These are phyloP conservation scores for Vitis labrusca DNA, from an alignment of 164 flowering plant genomes.

Conservation along the genomic window DNA sequence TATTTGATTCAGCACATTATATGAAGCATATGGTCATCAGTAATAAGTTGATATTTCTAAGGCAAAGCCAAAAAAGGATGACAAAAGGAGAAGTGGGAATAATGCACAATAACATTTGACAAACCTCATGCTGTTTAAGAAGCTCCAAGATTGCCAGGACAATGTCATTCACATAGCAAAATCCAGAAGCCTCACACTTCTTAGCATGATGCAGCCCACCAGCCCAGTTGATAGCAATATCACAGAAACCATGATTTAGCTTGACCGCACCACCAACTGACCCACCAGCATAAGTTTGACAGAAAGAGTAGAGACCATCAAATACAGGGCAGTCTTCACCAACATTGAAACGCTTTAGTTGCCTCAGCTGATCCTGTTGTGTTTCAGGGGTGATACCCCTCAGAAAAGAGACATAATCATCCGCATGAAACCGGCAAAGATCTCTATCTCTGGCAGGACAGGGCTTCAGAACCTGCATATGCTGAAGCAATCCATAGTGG, in stretches of 20 bases:
- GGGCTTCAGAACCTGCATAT: constrained; percentile 56
- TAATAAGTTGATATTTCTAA: no score
- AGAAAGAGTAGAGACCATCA: constrained; percentile 60
- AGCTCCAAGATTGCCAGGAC: constrained; percentile 59
- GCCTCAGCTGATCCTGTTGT: constrained; percentile 51
- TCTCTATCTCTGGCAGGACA: constrained; percentile 53
- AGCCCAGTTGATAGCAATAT: constrained; percentile 64
- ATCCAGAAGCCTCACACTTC: constrained; percentile 69
- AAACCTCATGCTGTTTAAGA: constrained; percentile 46
- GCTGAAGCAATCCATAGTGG: constrained; percentile 49
- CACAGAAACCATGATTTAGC: constrained; percentile 41
- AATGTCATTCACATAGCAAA: constrained; percentile 63
- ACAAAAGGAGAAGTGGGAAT: no score
- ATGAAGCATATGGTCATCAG: no score
- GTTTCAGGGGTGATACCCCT: constrained; percentile 54
- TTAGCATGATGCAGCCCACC: constrained; percentile 71
- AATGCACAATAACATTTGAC: no score
- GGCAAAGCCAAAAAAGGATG: no score
- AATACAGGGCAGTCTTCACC: constrained; percentile 63
- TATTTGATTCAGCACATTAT: no score
- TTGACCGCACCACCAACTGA: constrained; percentile 57
- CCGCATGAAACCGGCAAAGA: constrained; percentile 59
- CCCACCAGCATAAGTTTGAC: constrained; percentile 64
- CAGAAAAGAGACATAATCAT: constrained; percentile 54
- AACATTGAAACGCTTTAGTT: constrained; percentile 53